A percentile compares a stretch with the other conserved stretches of the same genome.
Evolutionary conservation across 768 basidiomycete genomes (phyloP).

Genomic region (Tephrocybe sp.): DNA sequence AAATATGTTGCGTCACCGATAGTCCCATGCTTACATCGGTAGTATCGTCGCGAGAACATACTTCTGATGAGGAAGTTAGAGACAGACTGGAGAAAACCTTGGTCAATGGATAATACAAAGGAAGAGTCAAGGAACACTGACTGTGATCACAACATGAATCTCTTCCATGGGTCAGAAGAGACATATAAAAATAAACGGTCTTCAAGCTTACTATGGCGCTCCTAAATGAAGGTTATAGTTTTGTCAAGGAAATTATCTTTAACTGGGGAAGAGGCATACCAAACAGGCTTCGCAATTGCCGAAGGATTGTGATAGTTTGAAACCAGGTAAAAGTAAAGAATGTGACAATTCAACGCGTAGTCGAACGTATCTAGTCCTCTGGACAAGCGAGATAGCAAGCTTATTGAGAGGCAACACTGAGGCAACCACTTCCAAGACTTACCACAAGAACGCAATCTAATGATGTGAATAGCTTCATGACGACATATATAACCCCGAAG

Average conservation of each 20-base stretch:
- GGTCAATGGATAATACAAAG: neutral
- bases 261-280: constrained; percentile 40
- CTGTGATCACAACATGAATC: constrained; percentile 57
- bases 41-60: constrained; percentile 52
- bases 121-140: constrained; percentile 27
- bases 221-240: too few relatives aligned
- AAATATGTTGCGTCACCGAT: too few relatives aligned
- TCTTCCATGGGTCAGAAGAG: too few relatives aligned
- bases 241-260: too few relatives aligned
- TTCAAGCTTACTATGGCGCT: constrained; percentile 49
- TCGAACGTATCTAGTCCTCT: constrained; percentile 60
- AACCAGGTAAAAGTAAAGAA: constrained; percentile 60
- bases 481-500: too few relatives aligned
- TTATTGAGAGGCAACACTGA: too few relatives aligned
- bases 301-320: constrained; percentile 49
- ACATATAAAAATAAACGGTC: too few relatives aligned
- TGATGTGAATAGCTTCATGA: neutral
- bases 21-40: constrained; percentile 50
- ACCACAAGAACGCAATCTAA: constrained; percentile 37
- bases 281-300: constrained; percentile 44
- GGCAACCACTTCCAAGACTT: too few relatives aligned
- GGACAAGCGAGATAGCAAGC: too few relatives aligned
- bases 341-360: constrained; percentile 49
- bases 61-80: constrained; percentile 51
- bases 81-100: constrained; percentile 36